Evolutionary conservation across 257 asterid genomes (phyloP), one percentile per base, ranked within the genome.

Genomic region (Rhazya stricta): DNA sequence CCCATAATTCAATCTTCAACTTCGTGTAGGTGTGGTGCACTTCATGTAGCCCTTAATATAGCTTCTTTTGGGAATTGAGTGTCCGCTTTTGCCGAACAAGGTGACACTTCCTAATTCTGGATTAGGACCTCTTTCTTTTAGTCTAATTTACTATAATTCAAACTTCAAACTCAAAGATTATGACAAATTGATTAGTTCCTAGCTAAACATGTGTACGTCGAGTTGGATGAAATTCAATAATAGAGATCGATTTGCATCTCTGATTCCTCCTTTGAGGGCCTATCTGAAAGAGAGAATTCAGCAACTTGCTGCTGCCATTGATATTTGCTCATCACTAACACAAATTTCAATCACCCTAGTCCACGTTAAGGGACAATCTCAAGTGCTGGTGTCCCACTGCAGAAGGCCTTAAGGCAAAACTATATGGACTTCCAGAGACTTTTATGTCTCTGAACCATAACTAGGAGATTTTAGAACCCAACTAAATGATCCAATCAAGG

Each of bases 31-130:
- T 19, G 5, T 54, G 80, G 74, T 84, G 45, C 87, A 78, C 3
- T 72, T 76, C 87, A 83, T 81, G 83, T 75, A 65, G 34, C 78
- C 74, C 77, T 30, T 36, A 32, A 42, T 37, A 51, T 21, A 58
- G 54, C 46, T 46, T 66, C 62, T 61, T 21, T 27, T 69, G 73
- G 56, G 72, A 71, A 63, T 61, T 62, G 60, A 67, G 41, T 18
- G 53, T 42, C 48, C 65, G 58, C 81, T 79, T 78, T 81, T 37
- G 27, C 27, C 11, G 12, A 46, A 51, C 41, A 56, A 43, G 69
- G 73, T 56, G 58, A 63, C 71, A 53, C n/a, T 63, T 32, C 10
- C 37, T 21, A n/a, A n/a, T n/a, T n/a, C n/a, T n/a, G n/a, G n/a
- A n/a, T n/a, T n/a, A n/a, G n/a, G n/a, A n/a, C n/a, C n/a, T n/a